These are phyloP conservation scores for Pelargonium myrrhifolium DNA, from an alignment of 441 rosid genomes.

Conservation along the genomic window DNA sequence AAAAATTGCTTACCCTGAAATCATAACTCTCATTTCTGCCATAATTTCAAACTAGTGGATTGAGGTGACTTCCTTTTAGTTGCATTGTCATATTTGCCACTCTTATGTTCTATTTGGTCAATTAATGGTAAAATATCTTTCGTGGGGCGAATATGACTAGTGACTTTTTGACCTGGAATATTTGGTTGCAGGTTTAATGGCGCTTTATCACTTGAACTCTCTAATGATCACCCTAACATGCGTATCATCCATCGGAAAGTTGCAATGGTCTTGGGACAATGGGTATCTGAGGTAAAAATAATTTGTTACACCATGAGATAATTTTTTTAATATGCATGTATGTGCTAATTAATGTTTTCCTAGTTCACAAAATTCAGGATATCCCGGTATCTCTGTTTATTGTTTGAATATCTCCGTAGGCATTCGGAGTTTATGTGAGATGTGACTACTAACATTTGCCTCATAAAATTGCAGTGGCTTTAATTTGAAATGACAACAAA, in stretches of 20 bases:
- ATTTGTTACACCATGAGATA: neutral
- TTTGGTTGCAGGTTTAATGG: slow-evolving; percentile 71
- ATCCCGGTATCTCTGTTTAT: neutral
- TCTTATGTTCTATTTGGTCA: slow-evolving; percentile 11
- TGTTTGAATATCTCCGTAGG: neutral
- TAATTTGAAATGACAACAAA: neutral
- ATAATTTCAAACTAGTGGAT: neutral
- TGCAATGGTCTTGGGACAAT: slow-evolving; percentile 92
- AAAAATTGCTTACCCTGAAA: neutral
- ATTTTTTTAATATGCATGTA: neutral
- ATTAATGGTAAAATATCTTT: neutral
- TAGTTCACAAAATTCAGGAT: neutral
- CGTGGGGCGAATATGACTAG: neutral
- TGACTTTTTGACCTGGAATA: slow-evolving; percentile 8
- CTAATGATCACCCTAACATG: slow-evolving; percentile 88
- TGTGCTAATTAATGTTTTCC: neutral
- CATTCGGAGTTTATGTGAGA: neutral
- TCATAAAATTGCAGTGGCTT: neutral
- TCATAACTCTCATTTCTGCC: too few species aligned
- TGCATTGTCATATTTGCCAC: neutral
- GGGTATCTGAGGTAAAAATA: slow-evolving; percentile 91
- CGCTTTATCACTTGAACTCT: slow-evolving; percentile 82
- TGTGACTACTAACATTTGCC: neutral
- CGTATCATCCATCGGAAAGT: slow-evolving; percentile 91
- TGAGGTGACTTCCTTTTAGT: neutral